Evolutionary conservation across 495 filamentous ascomycete species (phyloP).

Genomic region (Rostrohypoxylon terebratum): DNA sequence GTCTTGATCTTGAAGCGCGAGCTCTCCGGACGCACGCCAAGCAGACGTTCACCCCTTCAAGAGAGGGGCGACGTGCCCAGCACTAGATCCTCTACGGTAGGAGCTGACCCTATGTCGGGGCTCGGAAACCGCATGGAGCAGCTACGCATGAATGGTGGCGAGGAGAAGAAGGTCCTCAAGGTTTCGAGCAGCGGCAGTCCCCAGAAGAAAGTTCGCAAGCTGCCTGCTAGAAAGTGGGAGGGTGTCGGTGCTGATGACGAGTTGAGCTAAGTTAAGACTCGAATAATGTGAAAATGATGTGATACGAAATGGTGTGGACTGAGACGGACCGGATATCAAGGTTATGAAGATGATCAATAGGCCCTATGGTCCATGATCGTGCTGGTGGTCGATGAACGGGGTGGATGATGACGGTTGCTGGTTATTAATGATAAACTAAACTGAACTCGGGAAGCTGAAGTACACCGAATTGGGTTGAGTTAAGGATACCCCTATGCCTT

Average conservation of each 20-base stretch:
- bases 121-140: slow-evolving; percentile 47
- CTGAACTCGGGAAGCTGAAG: not conserved
- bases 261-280: slow-evolving; percentile 9
- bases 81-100: slow-evolving; percentile 23
- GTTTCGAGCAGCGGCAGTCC: slow-evolving; percentile 44
- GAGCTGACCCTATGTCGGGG: slow-evolving; percentile 19
- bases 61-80: slow-evolving; percentile 54
- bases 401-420: not conserved
- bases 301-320: not conserved
- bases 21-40: slow-evolving; percentile 54
- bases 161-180: slow-evolving; percentile 43
- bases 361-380: not conserved
- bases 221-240: slow-evolving; percentile 54
- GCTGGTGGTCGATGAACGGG: not conserved
- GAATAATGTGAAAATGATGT: not conserved
- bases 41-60: slow-evolving; percentile 58
- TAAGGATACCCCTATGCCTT: slow-evolving; percentile 44
- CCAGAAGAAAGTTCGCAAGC: slow-evolving; percentile 57
- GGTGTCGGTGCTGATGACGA: slow-evolving; percentile 51
- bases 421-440: not conserved
- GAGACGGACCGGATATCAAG: not conserved
- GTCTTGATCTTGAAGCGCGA: slow-evolving; percentile 64
- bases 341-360: not conserved
- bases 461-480: slow-evolving; percentile 12
- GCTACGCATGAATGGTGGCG: slow-evolving; percentile 42